A percentile compares a stretch with the other conserved stretches of the same genome.
Evolutionary conservation across 768 basidiomycete species (phyloP).

Genomic region (Sistotremastrum suecicum): DNA sequence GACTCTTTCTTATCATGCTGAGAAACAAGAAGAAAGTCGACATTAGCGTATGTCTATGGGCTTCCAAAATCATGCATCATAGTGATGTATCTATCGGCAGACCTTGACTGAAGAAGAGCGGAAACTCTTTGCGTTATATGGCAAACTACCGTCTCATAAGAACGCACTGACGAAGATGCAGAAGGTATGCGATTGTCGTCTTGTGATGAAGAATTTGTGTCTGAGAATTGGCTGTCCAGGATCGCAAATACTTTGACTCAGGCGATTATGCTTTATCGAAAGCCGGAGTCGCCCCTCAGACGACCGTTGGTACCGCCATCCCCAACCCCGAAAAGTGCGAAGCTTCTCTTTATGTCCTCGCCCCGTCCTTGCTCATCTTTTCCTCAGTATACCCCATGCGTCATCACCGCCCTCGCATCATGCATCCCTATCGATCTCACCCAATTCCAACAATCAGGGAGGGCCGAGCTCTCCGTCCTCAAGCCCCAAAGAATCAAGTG

Average conservation of each 20-base stretch:
- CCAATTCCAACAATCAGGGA: conserved; percentile 30
- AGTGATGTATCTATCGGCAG: conserved; percentile 21
- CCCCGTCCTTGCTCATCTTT: conserved; percentile 1
- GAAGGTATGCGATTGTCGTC: conserved; percentile 43
- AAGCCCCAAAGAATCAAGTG: conserved; percentile 48
- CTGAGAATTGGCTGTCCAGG: conserved; percentile 32
- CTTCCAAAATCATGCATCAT: no score
- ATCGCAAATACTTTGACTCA: conserved; percentile 98
- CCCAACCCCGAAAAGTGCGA: conserved; percentile 95
- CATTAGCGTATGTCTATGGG: no score
- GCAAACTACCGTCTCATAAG: conserved; percentile 89
- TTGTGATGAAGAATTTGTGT: conserved; percentile 5
- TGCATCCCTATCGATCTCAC: conserved; percentile 48
- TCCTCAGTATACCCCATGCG: conserved; percentile 77
- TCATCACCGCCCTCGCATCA: conserved; percentile 41
- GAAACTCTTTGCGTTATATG: conserved; percentile 88
- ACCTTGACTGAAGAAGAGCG: conserved; percentile 81
- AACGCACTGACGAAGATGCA: conserved; percentile 89
- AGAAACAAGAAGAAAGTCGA: no score
- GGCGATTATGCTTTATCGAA: conserved; percentile 97
- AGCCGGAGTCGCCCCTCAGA: conserved; percentile 82
- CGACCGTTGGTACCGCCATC: conserved; percentile 85
- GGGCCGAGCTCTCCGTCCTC: conserved; percentile 18
- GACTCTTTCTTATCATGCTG: neutral
- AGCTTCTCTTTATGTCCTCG: conserved; percentile 2